Evolutionary conservation across 768 basidiomycete species (phyloP).

Genomic region (Xanthoconium purpureum): DNA sequence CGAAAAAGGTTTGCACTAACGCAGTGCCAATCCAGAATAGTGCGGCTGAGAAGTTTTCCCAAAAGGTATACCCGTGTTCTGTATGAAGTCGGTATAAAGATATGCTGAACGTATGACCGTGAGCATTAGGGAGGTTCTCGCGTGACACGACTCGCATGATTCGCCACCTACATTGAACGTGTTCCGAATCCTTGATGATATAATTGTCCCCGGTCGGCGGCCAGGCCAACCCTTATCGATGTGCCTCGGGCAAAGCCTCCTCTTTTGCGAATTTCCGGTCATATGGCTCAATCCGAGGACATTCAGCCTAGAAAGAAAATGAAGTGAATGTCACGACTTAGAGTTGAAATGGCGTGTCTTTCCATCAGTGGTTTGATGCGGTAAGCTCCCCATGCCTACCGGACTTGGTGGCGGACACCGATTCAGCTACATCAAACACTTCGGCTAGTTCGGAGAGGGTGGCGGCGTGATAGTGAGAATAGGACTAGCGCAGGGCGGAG

Average conservation of each 20-base stretch:
- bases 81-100: slow-evolving; percentile 8
- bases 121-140: slow-evolving; percentile 17
- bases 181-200: slow-evolving; percentile 2
- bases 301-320: slow-evolving; percentile 15
- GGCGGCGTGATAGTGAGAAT: background rate
- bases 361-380: slow-evolving; percentile 14
- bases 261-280: slow-evolving; percentile 10
- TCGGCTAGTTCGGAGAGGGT: slow-evolving; percentile 10
- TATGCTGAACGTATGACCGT: slow-evolving; percentile 21
- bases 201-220: slow-evolving; percentile 7
- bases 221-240: slow-evolving; percentile 31
- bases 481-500: background rate
- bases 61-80: slow-evolving; percentile 6
- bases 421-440: slow-evolving; percentile 18
- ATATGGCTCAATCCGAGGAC: slow-evolving; percentile 21
- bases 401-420: slow-evolving; percentile 6
- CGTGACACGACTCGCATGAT: slow-evolving; percentile 17
- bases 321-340: slow-evolving; percentile 14
- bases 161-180: slow-evolving; percentile 9
- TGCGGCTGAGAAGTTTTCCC: slow-evolving; percentile 24
- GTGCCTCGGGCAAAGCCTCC: slow-evolving; percentile 13
- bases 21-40: slow-evolving; percentile 23
- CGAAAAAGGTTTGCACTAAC: slow-evolving; percentile 22
- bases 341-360: slow-evolving; percentile 15
- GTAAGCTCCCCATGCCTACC: background rate